phyloP scores from a whole-genome alignment of 1,284 basidiomycete genomes.

The Tylopilus orsonianus region DNA sequence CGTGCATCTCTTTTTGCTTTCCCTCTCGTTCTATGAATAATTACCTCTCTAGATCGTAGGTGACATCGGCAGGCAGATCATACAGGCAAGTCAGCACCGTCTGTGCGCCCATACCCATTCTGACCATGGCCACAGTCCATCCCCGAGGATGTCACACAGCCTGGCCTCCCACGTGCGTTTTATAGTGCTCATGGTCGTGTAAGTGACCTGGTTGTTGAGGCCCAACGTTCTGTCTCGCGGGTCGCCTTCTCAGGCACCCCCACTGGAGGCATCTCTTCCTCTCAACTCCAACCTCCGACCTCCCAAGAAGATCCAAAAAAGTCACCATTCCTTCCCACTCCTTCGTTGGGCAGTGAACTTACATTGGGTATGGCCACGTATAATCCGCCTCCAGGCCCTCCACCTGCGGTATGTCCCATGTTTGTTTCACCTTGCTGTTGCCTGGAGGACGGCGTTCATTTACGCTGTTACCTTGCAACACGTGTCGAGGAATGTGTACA shows the following conservation, averaged over 20 bases:
- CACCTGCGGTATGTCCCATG: slow-evolving; percentile 22
- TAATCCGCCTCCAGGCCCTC: slow-evolving; percentile 13
- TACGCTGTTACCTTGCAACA: slow-evolving; percentile 15
- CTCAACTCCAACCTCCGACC: slow-evolving; percentile 5
- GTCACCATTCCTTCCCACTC: slow-evolving; percentile 25
- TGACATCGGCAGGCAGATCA: slow-evolving; percentile 77
- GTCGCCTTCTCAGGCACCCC: slow-evolving; percentile 51
- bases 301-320: slow-evolving; percentile 9
- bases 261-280: slow-evolving; percentile 22
- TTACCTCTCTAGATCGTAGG: slow-evolving; percentile 64
- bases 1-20: slow-evolving; percentile 39
- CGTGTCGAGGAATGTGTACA: slow-evolving; percentile 4
- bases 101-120: background rate
- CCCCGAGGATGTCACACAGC: slow-evolving; percentile 76
- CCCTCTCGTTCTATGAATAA: slow-evolving; percentile 1
- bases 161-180: slow-evolving; percentile 73
- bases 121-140: slow-evolving; percentile 57
- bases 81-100: slow-evolving; percentile 50
- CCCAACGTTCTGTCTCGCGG: slow-evolving; percentile 56
- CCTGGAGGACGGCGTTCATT: slow-evolving; percentile 19
- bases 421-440: slow-evolving; percentile 18
- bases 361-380: slow-evolving; percentile 22
- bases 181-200: slow-evolving; percentile 70
- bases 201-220: slow-evolving; percentile 62
- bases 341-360: slow-evolving; percentile 34